Percentiles rank a stretch among this genome's conserved stretches.
Evolutionary conservation across 148 eudicot species (phyloP).

Genomic region (Arctostaphylos glauca): DNA sequence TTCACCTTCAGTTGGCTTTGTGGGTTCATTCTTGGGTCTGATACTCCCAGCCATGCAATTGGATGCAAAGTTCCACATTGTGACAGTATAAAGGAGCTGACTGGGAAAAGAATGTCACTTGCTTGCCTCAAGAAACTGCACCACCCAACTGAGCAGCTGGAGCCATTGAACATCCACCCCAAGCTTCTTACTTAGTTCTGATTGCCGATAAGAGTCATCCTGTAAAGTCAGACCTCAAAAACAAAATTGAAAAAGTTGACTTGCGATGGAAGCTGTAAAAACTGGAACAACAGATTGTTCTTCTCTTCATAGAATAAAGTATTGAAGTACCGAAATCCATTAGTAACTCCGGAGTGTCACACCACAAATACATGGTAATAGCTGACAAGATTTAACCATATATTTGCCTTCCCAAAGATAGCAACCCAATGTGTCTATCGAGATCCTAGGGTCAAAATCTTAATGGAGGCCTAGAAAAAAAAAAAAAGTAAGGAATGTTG

Average conservation of each 20-base stretch:
- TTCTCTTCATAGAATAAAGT: neutral
- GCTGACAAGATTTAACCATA: neutral
- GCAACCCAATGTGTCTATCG: neutral
- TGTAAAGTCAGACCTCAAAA: conserved; percentile 6
- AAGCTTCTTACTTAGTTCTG: conserved; percentile 4
- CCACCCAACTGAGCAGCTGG: neutral
- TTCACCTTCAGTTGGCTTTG: conserved; percentile 23
- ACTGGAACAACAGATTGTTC: neutral
- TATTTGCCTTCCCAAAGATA: neutral
- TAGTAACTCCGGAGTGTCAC: neutral
- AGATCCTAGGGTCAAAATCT: neutral
- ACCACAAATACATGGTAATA: neutral
- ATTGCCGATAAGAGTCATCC: neutral
- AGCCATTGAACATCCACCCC: neutral
- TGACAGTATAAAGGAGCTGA: conserved; percentile 3
- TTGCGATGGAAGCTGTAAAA: neutral
- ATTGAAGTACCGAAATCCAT: neutral
- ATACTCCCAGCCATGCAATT: conserved; percentile 34
- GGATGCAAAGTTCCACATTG: conserved; percentile 49
- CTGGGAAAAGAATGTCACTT: conserved; percentile 3
- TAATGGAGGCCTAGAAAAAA: neutral
- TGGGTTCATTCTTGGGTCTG: conserved; percentile 24
- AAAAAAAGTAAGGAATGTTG: neutral
- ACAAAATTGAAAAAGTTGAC: neutral
- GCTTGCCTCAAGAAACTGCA: neutral